Evolutionary conservation across 1,139 yeast genomes (phyloP).

Genomic region (Wickerhamomyces sp.): DNA sequence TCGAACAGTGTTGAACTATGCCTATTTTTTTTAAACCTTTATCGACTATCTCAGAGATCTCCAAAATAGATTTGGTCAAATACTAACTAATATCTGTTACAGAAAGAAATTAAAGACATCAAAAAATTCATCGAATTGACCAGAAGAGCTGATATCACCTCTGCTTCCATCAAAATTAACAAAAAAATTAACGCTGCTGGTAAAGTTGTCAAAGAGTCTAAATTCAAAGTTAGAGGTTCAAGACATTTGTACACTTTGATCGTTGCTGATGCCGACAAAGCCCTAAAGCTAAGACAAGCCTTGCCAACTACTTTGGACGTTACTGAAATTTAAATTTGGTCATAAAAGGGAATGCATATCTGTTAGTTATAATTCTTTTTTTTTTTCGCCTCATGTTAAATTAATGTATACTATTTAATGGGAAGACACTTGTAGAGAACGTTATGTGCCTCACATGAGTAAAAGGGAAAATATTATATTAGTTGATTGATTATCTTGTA

Average conservation of each 20-base stretch:
- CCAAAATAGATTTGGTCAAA: no score
- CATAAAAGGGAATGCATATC: neutral
- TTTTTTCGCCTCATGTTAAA: neutral
- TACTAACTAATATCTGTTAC: no score
- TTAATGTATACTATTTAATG: slow-evolving; percentile 11
- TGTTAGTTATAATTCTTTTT: neutral
- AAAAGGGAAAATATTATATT: no score
- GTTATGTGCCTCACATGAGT: no score
- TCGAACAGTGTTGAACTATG: no score
- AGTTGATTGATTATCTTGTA: no score
- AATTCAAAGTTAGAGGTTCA: slow-evolving; percentile 98
- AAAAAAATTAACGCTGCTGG: slow-evolving; percentile 82
- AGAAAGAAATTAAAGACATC: slow-evolving; percentile 83
- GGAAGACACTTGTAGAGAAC: no score
- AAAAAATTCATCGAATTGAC: slow-evolving; percentile 97
- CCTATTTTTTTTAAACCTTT: no score
- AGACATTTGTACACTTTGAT: slow-evolving; percentile 93
- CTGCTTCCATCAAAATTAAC: slow-evolving; percentile 89
- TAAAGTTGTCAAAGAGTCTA: slow-evolving; percentile 86
- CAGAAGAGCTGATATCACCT: slow-evolving; percentile 93
- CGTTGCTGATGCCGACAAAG: slow-evolving; percentile 95
- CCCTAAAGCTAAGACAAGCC: slow-evolving; percentile 97
- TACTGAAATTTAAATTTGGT: slow-evolving; percentile 49
- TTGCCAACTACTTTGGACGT: slow-evolving; percentile 92
- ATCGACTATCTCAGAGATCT: no score